Evolutionary conservation across 2,329 filamentous ascomycete genomes (phyloP), one percentile per base, ranked within the genome.

Genomic region (Colletotrichum sidae): DNA sequence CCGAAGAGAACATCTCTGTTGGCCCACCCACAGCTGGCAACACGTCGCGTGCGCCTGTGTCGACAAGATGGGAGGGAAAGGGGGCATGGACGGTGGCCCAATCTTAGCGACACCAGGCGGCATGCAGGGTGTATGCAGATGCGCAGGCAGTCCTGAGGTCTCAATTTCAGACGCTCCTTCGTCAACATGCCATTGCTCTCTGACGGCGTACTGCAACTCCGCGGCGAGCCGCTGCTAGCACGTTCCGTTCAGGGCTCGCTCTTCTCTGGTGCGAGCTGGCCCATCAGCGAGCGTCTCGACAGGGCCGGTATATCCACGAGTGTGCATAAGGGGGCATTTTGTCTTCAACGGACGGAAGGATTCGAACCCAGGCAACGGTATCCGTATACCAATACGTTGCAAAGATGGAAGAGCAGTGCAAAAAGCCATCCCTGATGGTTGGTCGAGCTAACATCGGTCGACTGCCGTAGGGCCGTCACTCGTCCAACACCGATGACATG

Each of bases 401-500:
- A 10, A 39, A 25, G 44, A n/a, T 11, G 35, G n/a, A 44, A 17
- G 17, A 12, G 25, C 35, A 38, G 44, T 10, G 33, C 15, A 25
- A 25, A 25, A 25, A 25, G 25, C 25, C 25, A 5, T 25, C 25
- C 25, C 25, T 25, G 25, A 25, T 25, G 25, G 25, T 4, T 25
- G 25, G 25, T 25, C 25, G 25, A 25, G 25, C 25, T 25, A 25
- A 25, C 25, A 25, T 25, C 25, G 2, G 25, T 25, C 25, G 25
- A 25, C 25, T 46, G 33, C 39, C 39, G 56, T 37, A 38, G 56
- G 56, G 56, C 38, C 39, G 47, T 41, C 34, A 42, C 60, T 37
- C 56, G n/a, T 47, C 25, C 42, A 61, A 41, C 12, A 8, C 52
- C 52, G 41, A 47, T 52, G 62, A 62, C 49, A 65, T 42, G 49